A percentile compares a stretch with the other conserved stretches of the same genome.
phyloP scores from a whole-genome alignment of 805 yeast species.

The Starmerella bombi region DNA sequence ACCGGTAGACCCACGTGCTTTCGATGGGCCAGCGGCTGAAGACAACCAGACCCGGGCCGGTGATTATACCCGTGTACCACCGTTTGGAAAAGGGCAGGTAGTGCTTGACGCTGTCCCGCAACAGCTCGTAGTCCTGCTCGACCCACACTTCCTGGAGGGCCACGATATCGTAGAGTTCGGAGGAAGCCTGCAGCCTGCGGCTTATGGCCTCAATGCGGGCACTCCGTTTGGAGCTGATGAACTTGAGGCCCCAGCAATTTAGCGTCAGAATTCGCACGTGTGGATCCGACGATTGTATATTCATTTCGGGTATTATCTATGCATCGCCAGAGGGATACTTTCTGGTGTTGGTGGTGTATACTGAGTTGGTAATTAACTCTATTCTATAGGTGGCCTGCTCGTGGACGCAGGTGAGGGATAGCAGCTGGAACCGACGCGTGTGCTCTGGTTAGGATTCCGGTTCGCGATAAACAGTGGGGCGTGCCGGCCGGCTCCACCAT shows the following conservation, averaged over 20 bases:
- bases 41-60: slow-evolving; percentile 89
- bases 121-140: slow-evolving; percentile 62
- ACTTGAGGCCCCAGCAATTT: slow-evolving; percentile 65
- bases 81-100: slow-evolving; percentile 52
- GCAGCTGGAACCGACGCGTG: too few relatives aligned
- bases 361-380: too few relatives aligned
- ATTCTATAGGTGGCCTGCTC: too few relatives aligned
- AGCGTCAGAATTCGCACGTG: slow-evolving; percentile 29
- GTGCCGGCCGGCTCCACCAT: too few relatives aligned
- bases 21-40: slow-evolving; percentile 74
- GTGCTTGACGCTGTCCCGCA: slow-evolving; percentile 35
- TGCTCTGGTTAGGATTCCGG: too few relatives aligned
- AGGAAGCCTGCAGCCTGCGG: slow-evolving; percentile 34
- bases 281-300: neutral
- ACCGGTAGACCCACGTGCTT: slow-evolving; percentile 63
- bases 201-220: slow-evolving; percentile 66
- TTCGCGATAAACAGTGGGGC: too few relatives aligned
- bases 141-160: slow-evolving; percentile 96
- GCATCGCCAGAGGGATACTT: too few relatives aligned
- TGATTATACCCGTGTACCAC: slow-evolving; percentile 68
- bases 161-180: slow-evolving; percentile 54
- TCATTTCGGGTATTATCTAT: too few relatives aligned
- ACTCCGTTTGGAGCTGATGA: slow-evolving; percentile 56
- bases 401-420: too few relatives aligned
- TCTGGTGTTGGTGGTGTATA: too few relatives aligned